Evolutionary conservation across 2,329 filamentous ascomycete species (phyloP), one percentile per base, ranked within the genome.

Genomic region (Fusarium denticulatum): DNA sequence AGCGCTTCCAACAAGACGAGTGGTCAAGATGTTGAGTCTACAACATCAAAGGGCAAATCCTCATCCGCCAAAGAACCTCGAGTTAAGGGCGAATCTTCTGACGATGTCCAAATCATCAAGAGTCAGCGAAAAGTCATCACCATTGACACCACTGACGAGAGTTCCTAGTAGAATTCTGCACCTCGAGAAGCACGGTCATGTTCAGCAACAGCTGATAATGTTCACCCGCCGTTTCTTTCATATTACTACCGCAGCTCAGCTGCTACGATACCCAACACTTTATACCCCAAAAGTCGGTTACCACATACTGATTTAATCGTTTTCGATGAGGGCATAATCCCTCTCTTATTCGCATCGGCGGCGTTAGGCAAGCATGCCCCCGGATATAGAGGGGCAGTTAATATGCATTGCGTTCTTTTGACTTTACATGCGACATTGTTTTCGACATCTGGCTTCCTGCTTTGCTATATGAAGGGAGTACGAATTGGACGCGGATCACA

Each of bases 211-310:
- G 32, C 64, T 30, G 40, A 68, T 52, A 24, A 55, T 40, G 57
- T 40, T 49, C n/a, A 60, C 40, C 63, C 49, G 37, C 56, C 56
- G 22, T 49, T 43, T 45, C 60, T 45, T 58, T 47, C 40, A 61
- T 52, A 66, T 53, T 56, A 53, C 50, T 63, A 75, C 64, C 53
- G 62, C 67, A 63, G 66, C 68, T 66, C 55, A 58, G 59, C 72
- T 76, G 69, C 65, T 61, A 75, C 55, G 72, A 77, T 77, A 77
- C 72, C 75, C 70, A 53, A 71, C 42, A 45, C 55, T 26, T 30
- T 30, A 67, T 67, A 72, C 55, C 68, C 52, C 37, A 39, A 56
- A 57, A 55, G 28, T 57, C 46, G 40, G 45, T 26, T 49, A 60
- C 32, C 24, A 42, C 43, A 49, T 42, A 47, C 66, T 64, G 68